These are phyloP conservation scores for Sclerospora graminicola DNA, from an alignment of 352 stramenopile species.

Conservation along the genomic window DNA sequence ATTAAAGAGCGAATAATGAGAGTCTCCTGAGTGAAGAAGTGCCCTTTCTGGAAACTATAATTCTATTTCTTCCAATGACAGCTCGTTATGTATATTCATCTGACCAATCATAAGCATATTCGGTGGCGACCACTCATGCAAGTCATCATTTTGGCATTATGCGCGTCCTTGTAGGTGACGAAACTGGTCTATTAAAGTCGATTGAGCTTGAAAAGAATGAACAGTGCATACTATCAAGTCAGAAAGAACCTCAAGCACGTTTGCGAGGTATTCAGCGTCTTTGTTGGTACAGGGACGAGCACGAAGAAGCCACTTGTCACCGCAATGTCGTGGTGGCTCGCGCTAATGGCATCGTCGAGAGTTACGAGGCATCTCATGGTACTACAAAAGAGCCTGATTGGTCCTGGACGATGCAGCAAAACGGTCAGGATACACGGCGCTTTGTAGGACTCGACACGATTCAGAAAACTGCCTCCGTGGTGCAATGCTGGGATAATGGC, in stretches of 20 bases:
- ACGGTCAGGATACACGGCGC: constrained; percentile 6
- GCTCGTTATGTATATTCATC: too few species aligned
- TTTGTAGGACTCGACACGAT: constrained; percentile 54
- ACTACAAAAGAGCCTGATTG: constrained; percentile 33
- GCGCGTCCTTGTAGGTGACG: constrained; percentile 69
- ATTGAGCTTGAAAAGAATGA: constrained; percentile 65
- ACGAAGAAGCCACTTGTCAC: constrained; percentile 16
- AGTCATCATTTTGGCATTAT: constrained; percentile 20
- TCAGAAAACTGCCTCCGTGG: constrained; percentile 49
- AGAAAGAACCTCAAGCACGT: constrained; percentile 33
- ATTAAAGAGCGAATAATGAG: too few species aligned
- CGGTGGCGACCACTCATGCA: constrained; percentile 9
- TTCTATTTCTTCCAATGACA: too few species aligned
- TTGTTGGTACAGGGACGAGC: constrained; percentile 55
- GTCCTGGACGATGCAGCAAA: constrained; percentile 22
- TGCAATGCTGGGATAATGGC: constrained; percentile 47
- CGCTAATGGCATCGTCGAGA: constrained; percentile 54
- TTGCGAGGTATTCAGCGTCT: constrained; percentile 37
- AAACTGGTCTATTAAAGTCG: constrained; percentile 77
- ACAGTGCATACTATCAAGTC: constrained; percentile 45
- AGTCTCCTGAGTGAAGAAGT: too few species aligned
- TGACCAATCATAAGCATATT: constrained; percentile 1
- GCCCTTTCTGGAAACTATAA: too few species aligned
- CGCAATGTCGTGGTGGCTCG: constrained; percentile 52
- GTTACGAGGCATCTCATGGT: constrained; percentile 35